phyloP scores from a whole-genome alignment of 2,329 filamentous ascomycete genomes.

The Fusarium metavorans region DNA sequence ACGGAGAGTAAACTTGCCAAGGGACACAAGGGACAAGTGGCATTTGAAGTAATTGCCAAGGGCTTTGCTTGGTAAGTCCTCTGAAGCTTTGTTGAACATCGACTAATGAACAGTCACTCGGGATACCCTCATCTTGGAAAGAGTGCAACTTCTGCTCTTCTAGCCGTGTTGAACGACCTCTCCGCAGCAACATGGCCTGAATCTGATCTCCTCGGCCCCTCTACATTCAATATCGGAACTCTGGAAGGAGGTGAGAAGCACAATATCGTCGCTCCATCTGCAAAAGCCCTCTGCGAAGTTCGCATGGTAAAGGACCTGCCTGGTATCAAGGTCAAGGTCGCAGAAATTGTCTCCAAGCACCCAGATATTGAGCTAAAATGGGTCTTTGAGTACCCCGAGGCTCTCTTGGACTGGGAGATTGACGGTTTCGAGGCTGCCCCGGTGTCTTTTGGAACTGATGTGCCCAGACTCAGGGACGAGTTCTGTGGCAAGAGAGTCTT shows the following conservation, averaged over 20 bases:
- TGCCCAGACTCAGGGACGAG: slow-evolving; percentile 49
- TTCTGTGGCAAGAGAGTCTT: slow-evolving; percentile 50
- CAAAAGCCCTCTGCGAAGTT: slow-evolving; percentile 54
- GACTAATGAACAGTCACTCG: slow-evolving; percentile 42
- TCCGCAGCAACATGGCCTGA: slow-evolving; percentile 46
- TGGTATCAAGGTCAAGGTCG: slow-evolving; percentile 49
- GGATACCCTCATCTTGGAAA: slow-evolving; percentile 34
- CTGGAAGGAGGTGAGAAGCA: slow-evolving; percentile 54
- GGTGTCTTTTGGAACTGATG: slow-evolving; percentile 55
- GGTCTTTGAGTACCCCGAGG: slow-evolving; percentile 53
- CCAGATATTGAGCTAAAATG: slow-evolving; percentile 50
- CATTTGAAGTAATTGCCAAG: slow-evolving; percentile 67
- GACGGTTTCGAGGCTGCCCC: slow-evolving; percentile 52
- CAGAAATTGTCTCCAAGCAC: slow-evolving; percentile 48
- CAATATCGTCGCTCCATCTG: slow-evolving; percentile 54
- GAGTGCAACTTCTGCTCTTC: slow-evolving; percentile 23
- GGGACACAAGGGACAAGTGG: slow-evolving; percentile 78
- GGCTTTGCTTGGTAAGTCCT: slow-evolving; percentile 61
- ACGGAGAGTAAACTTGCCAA: slow-evolving; percentile 77
- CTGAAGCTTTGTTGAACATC: neutral
- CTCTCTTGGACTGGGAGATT: slow-evolving; percentile 53
- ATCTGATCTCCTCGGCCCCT: slow-evolving; percentile 53
- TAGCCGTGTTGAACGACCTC: slow-evolving; percentile 34
- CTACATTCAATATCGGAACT: slow-evolving; percentile 55
- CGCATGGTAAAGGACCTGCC: slow-evolving; percentile 52